Evolutionary conservation across 2,329 filamentous ascomycete genomes (phyloP).

Genomic region (Emydomyces testavorans): DNA sequence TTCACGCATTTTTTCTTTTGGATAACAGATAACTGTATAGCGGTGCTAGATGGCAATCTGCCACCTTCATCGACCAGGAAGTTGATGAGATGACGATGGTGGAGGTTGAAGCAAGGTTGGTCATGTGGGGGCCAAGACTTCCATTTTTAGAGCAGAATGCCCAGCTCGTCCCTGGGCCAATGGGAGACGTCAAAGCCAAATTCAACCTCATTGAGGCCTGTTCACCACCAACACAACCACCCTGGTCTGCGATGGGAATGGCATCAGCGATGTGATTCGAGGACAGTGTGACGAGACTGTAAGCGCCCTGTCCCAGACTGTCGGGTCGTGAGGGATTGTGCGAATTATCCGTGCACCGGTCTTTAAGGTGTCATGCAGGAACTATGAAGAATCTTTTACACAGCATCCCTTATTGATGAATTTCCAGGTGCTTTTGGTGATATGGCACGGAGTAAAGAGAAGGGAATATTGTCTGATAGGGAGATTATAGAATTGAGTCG

Average conservation of each 20-base stretch:
- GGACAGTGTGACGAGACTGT: too few species aligned
- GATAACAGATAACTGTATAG: too few species aligned
- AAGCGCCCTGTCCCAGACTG: conserved; percentile 4
- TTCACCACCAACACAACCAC: too few species aligned
- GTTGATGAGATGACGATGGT: neutral
- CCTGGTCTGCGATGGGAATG: too few species aligned
- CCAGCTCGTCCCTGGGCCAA: neutral
- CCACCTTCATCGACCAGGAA: neutral
- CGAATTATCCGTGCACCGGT: neutral
- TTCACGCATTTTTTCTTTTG: too few species aligned
- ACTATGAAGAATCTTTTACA: neutral
- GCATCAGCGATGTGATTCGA: too few species aligned
- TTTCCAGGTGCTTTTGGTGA: neutral
- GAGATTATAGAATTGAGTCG: too few species aligned
- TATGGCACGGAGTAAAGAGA: neutral
- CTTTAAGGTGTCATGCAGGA: neutral
- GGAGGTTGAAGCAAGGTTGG: conserved; percentile 6
- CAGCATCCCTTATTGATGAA: neutral
- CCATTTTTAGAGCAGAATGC: neutral
- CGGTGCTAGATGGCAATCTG: neutral
- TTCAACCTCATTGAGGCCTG: neutral
- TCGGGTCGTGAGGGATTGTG: conserved; percentile 1
- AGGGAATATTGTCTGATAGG: too few species aligned
- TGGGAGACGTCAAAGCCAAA: neutral
- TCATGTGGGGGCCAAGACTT: conserved; percentile 7